Conservation (phyloP, 805 yeast species). For the Candida pini region DNA sequence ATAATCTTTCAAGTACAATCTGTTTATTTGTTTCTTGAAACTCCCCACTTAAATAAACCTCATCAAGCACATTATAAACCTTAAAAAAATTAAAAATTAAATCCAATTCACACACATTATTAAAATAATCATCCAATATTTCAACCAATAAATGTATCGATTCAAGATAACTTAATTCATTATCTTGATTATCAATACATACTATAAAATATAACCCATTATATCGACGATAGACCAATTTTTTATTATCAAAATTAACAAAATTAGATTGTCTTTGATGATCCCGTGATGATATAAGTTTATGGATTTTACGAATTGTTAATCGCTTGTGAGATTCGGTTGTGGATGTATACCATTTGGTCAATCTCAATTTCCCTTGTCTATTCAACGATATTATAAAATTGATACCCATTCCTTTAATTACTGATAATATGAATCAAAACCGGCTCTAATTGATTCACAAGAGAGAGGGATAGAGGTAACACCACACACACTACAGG, state of each 20-base stretch:
- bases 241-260: slow-evolving; percentile 45
- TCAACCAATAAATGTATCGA: slow-evolving; percentile 86
- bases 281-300: slow-evolving; percentile 76
- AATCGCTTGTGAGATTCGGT: slow-evolving; percentile 41
- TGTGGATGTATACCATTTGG: slow-evolving; percentile 57
- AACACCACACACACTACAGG: too few relatives aligned
- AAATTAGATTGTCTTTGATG: slow-evolving; percentile 60
- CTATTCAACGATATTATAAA: slow-evolving; percentile 80
- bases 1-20: slow-evolving; percentile 58
- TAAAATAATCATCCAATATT: slow-evolving; percentile 76
- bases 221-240: slow-evolving; percentile 79
- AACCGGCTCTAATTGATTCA: too few relatives aligned
- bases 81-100: slow-evolving; percentile 88
- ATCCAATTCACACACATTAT: slow-evolving; percentile 90
- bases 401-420: slow-evolving; percentile 60
- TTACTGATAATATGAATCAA: too few relatives aligned
- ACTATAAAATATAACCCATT: slow-evolving; percentile 90
- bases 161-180: slow-evolving; percentile 78
- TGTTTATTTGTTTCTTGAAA: slow-evolving; percentile 78
- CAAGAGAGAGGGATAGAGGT: too few relatives aligned
- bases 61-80: slow-evolving; percentile 78
- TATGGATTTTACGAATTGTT: slow-evolving; percentile 61
- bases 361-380: slow-evolving; percentile 87
- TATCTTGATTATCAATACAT: slow-evolving; percentile 73
- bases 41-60: slow-evolving; percentile 86